Evolutionary conservation across 331 rosid genomes (phyloP), one percentile per base, ranked within the genome.

Genomic region (Malus hybrid): DNA sequence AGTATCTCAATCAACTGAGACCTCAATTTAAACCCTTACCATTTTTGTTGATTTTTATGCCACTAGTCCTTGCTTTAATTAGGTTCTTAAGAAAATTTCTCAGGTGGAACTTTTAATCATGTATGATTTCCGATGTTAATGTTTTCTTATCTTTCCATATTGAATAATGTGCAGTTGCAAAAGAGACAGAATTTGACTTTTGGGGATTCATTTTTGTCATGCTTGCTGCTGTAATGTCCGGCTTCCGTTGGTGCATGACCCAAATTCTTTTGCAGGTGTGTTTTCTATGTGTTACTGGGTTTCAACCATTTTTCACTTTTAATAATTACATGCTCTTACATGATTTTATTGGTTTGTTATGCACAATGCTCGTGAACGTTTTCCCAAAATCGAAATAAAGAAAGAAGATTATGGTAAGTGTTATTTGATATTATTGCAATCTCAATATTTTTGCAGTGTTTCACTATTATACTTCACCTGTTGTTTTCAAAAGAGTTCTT

Each of bases 161-260:
- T 63, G 30, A 26, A 73, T 58, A 3, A 15, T 42, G 10, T 62
- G 74, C 89, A 95, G 97, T 95, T 81, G 83, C 96, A 14, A 95
- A 90, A 81, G 97, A 89, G 80, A 90, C 97, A 34, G 97, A 95
- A 77, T 92, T 92, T 84, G 89, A 95, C 78, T 75, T 95, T 68
- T 86, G 84, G 90, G 99, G 99, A 42, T 92, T 95, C 65, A 57
- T 85, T 76, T 94, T 95, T 80, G 97, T 95, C 70, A 95, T 95
- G 97, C 97, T 95, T 81, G 97, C 99, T 80, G 93, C 97, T 86
- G 99, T 95, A 71, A 95, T 95, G 99, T 95, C 99, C 18, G 99
- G 98, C 75, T 95, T 95, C 72, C 95, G 97, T 46, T 95, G 97
- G 97, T 92, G 90, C 75, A 95, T 95, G 98, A 95, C 99, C 71